Evolutionary conservation across 2,329 filamentous ascomycete genomes (phyloP), one percentile per base, ranked within the genome.

Genomic region (Clonostachys byssicola): DNA sequence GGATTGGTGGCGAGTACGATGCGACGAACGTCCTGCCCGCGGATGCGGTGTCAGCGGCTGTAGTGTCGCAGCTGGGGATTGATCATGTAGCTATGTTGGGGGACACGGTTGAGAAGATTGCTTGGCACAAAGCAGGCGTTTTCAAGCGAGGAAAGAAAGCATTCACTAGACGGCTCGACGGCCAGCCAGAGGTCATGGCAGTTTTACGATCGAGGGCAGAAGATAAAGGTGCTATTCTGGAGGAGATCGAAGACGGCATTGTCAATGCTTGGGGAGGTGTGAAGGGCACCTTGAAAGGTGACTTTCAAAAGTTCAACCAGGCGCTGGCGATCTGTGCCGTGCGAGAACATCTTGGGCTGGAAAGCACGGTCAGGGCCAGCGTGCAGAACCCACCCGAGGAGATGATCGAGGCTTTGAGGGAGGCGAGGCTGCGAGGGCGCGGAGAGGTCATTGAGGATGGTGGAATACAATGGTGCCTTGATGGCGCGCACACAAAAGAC

Each of bases 1-100:
- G 94, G 1, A 95, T 97, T 52, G 94, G 94, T 14, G 94, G 92
- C 43, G 89, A 96, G 67, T 91, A 91, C 59, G 92, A 97, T 60
- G 87, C 88, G 30, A 99, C 94, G 10, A 97, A 97, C 60, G 80
- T 97, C 18, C 67, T 99, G 6, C 74, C 75, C 0, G 47, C 68
- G 0, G 72, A 77, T 12, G 75, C 80, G 12, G 86, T 91, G 1
- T 84, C 80, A 7, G 85, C 84, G 2, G 80, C 83, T 2, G 88
- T 86, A 1, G 83, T 96, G 36, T 85, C 90, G 17, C 90, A 86
- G 58, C 65, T 96, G 40, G 91, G 89, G 5, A 86, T 96, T 50
- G 92, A 96, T 57, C 92, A 96, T 64, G 83, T 86, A 1, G 82
- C 78, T 5, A 83, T 95, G 76, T 73, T 96, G 35, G 92, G 92